Evolutionary conservation across 805 yeast genomes (phyloP).

Genomic region (Yamadazyma scolyti): DNA sequence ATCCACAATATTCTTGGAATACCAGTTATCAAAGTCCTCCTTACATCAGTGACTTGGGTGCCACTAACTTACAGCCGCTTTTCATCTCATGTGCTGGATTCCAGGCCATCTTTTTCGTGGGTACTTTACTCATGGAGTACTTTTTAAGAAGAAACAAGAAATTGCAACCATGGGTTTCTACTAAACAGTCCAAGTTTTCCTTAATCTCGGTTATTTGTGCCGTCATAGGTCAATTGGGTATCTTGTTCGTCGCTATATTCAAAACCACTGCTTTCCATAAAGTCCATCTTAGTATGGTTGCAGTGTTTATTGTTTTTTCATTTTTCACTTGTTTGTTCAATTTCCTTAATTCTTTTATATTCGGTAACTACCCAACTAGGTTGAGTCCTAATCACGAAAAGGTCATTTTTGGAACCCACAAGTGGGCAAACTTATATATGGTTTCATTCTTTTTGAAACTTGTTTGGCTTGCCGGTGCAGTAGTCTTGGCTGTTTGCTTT

Average conservation of each 20-base stretch:
- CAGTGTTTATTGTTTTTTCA: slow-evolving; percentile 63
- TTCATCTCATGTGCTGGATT: slow-evolving; percentile 75
- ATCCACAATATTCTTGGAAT: slow-evolving; percentile 63
- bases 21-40: slow-evolving; percentile 46
- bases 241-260: slow-evolving; percentile 70
- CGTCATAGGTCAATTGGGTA: slow-evolving; percentile 63
- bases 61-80: slow-evolving; percentile 79
- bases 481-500: slow-evolving; percentile 66
- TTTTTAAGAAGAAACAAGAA: slow-evolving; percentile 55
- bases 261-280: slow-evolving; percentile 54
- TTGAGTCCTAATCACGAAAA: slow-evolving; percentile 37
- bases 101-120: slow-evolving; percentile 71
- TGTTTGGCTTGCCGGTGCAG: slow-evolving; percentile 64
- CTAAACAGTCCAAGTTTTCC: slow-evolving; percentile 40
- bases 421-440: slow-evolving; percentile 39
- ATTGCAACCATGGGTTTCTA: slow-evolving; percentile 49
- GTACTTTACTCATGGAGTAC: slow-evolving; percentile 61
- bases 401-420: slow-evolving; percentile 34
- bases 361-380: slow-evolving; percentile 34
- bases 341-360: slow-evolving; percentile 33
- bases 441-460: slow-evolving; percentile 52
- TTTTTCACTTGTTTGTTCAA: slow-evolving; percentile 47
- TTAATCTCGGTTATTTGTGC: slow-evolving; percentile 44
- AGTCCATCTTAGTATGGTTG: slow-evolving; percentile 70
- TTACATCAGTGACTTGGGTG: slow-evolving; percentile 84